These are phyloP conservation scores for Botryotinia calthae DNA, from an alignment of 2,329 filamentous ascomycete genomes.

Conservation along the genomic window DNA sequence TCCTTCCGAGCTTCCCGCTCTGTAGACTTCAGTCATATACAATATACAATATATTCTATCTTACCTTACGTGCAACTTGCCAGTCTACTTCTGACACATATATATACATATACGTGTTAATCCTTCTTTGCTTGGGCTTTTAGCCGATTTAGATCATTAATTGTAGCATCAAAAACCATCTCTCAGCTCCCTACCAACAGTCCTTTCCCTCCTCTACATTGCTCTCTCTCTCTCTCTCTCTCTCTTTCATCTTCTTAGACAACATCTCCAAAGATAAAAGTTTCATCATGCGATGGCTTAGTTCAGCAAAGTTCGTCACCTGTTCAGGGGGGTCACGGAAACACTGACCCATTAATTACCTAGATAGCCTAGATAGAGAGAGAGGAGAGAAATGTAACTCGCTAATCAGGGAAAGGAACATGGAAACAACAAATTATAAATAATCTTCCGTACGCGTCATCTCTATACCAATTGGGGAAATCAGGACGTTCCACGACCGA, in stretches of 20 bases:
- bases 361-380: not conserved
- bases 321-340: not conserved
- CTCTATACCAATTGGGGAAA: not conserved
- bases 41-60: no score
- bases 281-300: not conserved
- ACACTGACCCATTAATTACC: not conserved
- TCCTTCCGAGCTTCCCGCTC: no score
- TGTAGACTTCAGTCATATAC: no score
- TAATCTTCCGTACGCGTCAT: slow-evolving; percentile 11
- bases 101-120: not conserved
- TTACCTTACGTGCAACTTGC: no score
- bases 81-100: no score
- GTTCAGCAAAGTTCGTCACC: not conserved
- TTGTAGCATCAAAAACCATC: not conserved
- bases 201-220: not conserved
- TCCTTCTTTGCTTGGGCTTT: not conserved
- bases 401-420: not conserved
- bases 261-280: not conserved
- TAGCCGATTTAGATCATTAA: not conserved
- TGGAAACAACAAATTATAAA: not conserved
- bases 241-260: not conserved
- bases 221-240: not conserved
- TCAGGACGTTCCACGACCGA: not conserved
- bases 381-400: not conserved
- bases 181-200: not conserved